phyloP scores from a whole-genome alignment of 805 yeast genomes.

The Teunomyces funiuensis region DNA sequence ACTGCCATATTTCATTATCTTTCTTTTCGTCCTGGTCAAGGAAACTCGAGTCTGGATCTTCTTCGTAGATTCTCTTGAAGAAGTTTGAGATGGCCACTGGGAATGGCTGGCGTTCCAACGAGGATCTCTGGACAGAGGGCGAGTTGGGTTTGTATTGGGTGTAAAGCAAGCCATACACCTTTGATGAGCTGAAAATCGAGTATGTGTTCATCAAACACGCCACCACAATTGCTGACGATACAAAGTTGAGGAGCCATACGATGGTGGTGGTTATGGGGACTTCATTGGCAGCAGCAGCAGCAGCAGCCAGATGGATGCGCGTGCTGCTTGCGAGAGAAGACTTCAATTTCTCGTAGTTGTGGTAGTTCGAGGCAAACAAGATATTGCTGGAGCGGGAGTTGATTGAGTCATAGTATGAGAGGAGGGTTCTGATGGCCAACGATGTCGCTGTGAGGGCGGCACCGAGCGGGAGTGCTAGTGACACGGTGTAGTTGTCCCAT shows the following conservation, averaged over 20 bases:
- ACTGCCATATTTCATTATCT: slow-evolving; percentile 48
- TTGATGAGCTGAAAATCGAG: slow-evolving; percentile 17
- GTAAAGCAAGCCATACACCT: slow-evolving; percentile 34
- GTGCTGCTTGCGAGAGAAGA: slow-evolving; percentile 6
- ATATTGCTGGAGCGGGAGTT: slow-evolving; percentile 28
- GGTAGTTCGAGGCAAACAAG: slow-evolving; percentile 35
- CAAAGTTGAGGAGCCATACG: slow-evolving; percentile 17
- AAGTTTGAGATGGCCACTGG: slow-evolving; percentile 6
- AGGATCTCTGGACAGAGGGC: slow-evolving; percentile 19
- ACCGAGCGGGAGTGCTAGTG: slow-evolving; percentile 34
- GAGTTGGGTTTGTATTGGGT: slow-evolving; percentile 25
- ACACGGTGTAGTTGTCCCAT: slow-evolving; percentile 38
- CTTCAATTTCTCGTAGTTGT: slow-evolving; percentile 32
- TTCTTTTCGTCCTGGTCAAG: slow-evolving; percentile 16
- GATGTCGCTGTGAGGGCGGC: slow-evolving; percentile 17
- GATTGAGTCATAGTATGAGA: slow-evolving; percentile 26
- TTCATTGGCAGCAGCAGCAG: slow-evolving; percentile 4
- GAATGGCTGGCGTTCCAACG: slow-evolving; percentile 9
- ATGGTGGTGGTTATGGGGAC: slow-evolving; percentile 13
- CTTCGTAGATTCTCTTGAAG: slow-evolving; percentile 5
- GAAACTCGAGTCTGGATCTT: slow-evolving; percentile 16
- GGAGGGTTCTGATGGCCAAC: slow-evolving; percentile 20
- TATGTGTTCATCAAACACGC: slow-evolving; percentile 10
- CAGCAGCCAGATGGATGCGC: too few species aligned
- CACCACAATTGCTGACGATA: slow-evolving; percentile 9